phyloP scores from a whole-genome alignment of 2,329 filamentous ascomycete genomes.

The Cordyceps pruinosa region DNA sequence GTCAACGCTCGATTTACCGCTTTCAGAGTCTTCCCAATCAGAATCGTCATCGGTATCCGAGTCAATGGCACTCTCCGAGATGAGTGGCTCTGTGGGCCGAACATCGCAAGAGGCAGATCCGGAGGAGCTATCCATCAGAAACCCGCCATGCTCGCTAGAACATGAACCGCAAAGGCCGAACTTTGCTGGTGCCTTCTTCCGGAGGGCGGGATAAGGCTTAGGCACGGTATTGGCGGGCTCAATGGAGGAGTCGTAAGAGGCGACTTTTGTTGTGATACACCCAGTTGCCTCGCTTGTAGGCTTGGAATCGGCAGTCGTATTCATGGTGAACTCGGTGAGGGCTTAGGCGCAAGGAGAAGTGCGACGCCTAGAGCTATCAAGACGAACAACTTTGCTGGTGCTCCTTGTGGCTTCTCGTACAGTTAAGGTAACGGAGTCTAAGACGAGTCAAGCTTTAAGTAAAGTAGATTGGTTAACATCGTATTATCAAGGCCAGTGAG shows the following conservation, averaged over 20 bases:
- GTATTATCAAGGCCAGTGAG: neutral
- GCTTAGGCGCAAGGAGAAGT: neutral
- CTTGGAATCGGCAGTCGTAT: neutral
- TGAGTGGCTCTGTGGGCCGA: conserved; percentile 36
- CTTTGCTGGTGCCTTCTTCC: conserved; percentile 51
- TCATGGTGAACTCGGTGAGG: neutral
- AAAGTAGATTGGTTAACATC: neutral
- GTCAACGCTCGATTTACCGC: conserved; percentile 74
- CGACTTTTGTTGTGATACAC: neutral
- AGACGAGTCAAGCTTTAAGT: neutral
- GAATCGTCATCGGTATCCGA: conserved; percentile 57
- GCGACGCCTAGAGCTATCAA: conserved; percentile 59
- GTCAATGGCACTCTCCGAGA: conserved; percentile 41
- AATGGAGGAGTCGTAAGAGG: neutral
- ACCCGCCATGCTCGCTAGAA: conserved; percentile 50
- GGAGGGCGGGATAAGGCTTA: conserved; percentile 46
- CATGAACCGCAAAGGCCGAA: conserved; percentile 75
- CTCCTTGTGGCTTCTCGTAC: conserved; percentile 64
- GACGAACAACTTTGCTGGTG: conserved; percentile 92
- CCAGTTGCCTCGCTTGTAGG: neutral
- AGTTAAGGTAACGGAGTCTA: conserved; percentile 34
- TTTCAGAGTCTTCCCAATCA: conserved; percentile 65
- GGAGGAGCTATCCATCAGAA: conserved; percentile 52
- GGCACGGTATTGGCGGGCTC: neutral
- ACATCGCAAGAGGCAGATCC: conserved; percentile 65